phyloP scores from a whole-genome alignment of 140 eudicot genomes.

The Stevia rebaudiana region DNA sequence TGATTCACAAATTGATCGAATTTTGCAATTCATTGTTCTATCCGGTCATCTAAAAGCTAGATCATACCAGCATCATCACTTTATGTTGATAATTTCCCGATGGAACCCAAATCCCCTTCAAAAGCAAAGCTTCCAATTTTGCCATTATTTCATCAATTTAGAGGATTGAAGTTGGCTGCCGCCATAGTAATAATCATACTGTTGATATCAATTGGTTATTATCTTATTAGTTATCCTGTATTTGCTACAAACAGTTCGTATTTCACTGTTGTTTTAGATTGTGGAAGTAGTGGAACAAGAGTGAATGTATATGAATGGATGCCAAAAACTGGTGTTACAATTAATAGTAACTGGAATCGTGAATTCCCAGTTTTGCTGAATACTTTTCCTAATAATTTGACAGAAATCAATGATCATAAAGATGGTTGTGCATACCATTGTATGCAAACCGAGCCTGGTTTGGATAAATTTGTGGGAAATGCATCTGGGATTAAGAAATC shows the following conservation, averaged over 20 bases:
- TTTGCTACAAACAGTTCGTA: slow-evolving; percentile 26
- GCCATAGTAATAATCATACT: slow-evolving; percentile 26
- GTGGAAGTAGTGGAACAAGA: slow-evolving; percentile 93
- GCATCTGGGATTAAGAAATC: slow-evolving; percentile 53
- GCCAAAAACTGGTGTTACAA: neutral
- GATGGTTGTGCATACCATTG: slow-evolving; percentile 78
- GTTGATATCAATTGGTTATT: slow-evolving; percentile 22
- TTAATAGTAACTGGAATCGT: neutral
- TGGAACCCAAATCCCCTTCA: slow-evolving; percentile 79
- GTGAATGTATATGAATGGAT: slow-evolving; percentile 76
- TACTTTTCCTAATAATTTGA: slow-evolving; percentile 55
- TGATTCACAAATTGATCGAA: slow-evolving; percentile 3
- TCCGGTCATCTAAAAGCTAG: neutral
- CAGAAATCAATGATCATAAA: slow-evolving; percentile 21
- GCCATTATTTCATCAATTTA: slow-evolving; percentile 30
- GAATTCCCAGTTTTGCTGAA: slow-evolving; percentile 55
- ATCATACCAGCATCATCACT: slow-evolving; percentile 1
- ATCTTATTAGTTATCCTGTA: slow-evolving; percentile 10
- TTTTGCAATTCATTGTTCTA: neutral
- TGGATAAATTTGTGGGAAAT: slow-evolving; percentile 74
- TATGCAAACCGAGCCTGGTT: slow-evolving; percentile 89
- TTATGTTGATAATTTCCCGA: slow-evolving; percentile 11
- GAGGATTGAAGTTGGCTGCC: slow-evolving; percentile 22
- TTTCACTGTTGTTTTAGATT: slow-evolving; percentile 79
- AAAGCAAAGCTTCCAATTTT: slow-evolving; percentile 42